Percentiles rank a stretch among this genome's conserved stretches.
phyloP scores from a whole-genome alignment of 2,329 filamentous ascomycete genomes.

The Cordyceps javanica region DNA sequence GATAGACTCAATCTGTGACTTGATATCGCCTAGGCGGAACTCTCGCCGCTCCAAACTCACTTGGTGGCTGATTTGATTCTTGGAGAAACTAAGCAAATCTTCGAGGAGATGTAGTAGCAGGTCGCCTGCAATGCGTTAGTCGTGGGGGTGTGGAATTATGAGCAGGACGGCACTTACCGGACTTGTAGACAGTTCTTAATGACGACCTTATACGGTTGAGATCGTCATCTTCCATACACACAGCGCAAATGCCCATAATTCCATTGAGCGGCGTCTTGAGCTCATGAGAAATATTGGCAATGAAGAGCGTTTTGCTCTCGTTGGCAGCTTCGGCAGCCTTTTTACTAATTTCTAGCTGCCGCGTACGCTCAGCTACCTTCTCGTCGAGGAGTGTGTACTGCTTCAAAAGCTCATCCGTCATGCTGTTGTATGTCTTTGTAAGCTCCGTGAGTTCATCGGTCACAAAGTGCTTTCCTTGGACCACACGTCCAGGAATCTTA shows the following conservation, averaged over 20 bases:
- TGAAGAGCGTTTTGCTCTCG: slow-evolving; percentile 94
- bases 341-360: slow-evolving; percentile 82
- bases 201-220: slow-evolving; percentile 71
- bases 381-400: slow-evolving; percentile 83
- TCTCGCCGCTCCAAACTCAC: slow-evolving; percentile 77
- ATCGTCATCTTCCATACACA: slow-evolving; percentile 89
- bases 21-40: slow-evolving; percentile 75
- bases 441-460: slow-evolving; percentile 83
- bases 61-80: slow-evolving; percentile 88
- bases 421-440: slow-evolving; percentile 82
- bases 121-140: slow-evolving; percentile 42
- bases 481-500: slow-evolving; percentile 79
- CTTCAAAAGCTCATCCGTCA: slow-evolving; percentile 83
- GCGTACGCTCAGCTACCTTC: slow-evolving; percentile 75
- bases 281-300: slow-evolving; percentile 85
- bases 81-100: slow-evolving; percentile 86
- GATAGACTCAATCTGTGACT: slow-evolving; percentile 74
- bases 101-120: slow-evolving; percentile 79
- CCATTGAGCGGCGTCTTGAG: slow-evolving; percentile 93
- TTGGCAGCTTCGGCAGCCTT: slow-evolving; percentile 92
- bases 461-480: slow-evolving; percentile 65
- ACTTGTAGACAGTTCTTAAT: slow-evolving; percentile 83
- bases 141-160: neutral
- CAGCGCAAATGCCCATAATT: slow-evolving; percentile 88
- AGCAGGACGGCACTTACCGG: slow-evolving; percentile 36